Evolutionary conservation across 306 rosid species (phyloP).

Genomic region (Ammopiptanthus mongolicus): DNA sequence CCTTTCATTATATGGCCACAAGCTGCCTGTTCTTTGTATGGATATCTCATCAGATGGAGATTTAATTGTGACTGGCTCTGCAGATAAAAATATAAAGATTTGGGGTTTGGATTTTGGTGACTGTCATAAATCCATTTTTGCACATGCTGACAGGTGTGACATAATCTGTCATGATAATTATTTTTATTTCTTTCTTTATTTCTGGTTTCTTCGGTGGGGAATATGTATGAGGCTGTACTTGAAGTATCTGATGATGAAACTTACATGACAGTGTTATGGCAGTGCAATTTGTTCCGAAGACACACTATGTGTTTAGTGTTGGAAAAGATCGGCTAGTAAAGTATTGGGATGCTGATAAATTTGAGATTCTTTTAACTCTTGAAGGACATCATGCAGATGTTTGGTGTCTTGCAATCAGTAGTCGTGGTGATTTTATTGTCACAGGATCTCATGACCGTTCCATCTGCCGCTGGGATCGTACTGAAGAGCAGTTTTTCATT

Average conservation of each 20-base stretch:
- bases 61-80: conserved; percentile 87
- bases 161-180: not conserved
- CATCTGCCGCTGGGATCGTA: conserved; percentile 97
- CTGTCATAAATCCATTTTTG: conserved; percentile 87
- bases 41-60: conserved; percentile 96
- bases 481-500: conserved; percentile 91
- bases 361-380: conserved; percentile 83
- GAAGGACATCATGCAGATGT: conserved; percentile 96
- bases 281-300: conserved; percentile 73
- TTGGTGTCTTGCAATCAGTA: conserved; percentile 88
- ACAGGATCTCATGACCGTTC: conserved; percentile 96
- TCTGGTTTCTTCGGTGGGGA: not conserved
- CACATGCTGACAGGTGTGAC: conserved; percentile 83
- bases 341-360: conserved; percentile 98
- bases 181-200: not conserved
- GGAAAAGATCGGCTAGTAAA: conserved; percentile 82
- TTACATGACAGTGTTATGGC: conserved; percentile 72
- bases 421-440: conserved; percentile 83
- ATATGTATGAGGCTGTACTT: not conserved
- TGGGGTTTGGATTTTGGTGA: conserved; percentile 99
- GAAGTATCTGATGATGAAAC: conserved; percentile 29
- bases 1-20: conserved; percentile 87
- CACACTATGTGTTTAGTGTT: conserved; percentile 85
- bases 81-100: conserved; percentile 89
- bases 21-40: conserved; percentile 92